A percentile compares a stretch with the other conserved stretches of the same genome.
These are phyloP conservation scores for Fusarium illudens DNA, from an alignment of 2,329 filamentous ascomycete genomes.

Conservation along the genomic window DNA sequence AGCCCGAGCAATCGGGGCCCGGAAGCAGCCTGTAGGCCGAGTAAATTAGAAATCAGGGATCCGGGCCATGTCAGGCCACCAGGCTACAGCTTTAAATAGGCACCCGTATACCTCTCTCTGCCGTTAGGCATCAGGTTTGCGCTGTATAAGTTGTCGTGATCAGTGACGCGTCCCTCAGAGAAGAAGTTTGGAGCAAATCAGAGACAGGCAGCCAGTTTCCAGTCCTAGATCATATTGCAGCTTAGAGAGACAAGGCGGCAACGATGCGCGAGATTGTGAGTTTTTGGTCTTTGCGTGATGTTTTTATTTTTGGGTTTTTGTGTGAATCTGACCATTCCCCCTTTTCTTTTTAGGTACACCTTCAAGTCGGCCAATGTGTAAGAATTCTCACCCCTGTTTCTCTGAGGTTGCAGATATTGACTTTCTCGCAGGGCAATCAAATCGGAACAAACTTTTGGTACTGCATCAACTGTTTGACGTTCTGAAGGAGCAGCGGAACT, in stretches of 20 bases:
- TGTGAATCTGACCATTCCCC: conserved; percentile 62
- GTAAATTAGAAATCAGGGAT: conserved; percentile 19
- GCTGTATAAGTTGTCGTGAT: conserved; percentile 2
- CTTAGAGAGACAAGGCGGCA: conserved; percentile 53
- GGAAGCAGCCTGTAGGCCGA: conserved; percentile 24
- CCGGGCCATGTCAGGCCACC: conserved; percentile 20
- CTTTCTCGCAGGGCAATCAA: conserved; percentile 87
- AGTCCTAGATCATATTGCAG: not conserved
- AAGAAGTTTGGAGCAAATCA: not conserved
- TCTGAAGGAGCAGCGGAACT: not conserved
- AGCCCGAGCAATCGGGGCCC: not conserved
- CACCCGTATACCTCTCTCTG: conserved; percentile 29
- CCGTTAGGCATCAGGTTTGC: conserved; percentile 26
- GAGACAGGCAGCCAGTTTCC: too few relatives aligned
- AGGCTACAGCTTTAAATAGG: conserved; percentile 27
- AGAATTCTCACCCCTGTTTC: conserved; percentile 50
- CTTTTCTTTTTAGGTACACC: conserved; percentile 77
- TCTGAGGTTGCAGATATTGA: conserved; percentile 12
- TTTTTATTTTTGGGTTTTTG: conserved; percentile 13
- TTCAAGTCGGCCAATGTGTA: conserved; percentile 99
- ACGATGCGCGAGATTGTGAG: conserved; percentile 70
- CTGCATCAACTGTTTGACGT: not conserved
- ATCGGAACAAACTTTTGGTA: conserved; percentile 98
- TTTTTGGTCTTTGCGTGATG: conserved; percentile 37
- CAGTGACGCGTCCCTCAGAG: not conserved